Evolutionary conservation across 768 basidiomycete genomes (phyloP), one percentile per base, ranked within the genome.

Genomic region (Mycena rebaudengoi): DNA sequence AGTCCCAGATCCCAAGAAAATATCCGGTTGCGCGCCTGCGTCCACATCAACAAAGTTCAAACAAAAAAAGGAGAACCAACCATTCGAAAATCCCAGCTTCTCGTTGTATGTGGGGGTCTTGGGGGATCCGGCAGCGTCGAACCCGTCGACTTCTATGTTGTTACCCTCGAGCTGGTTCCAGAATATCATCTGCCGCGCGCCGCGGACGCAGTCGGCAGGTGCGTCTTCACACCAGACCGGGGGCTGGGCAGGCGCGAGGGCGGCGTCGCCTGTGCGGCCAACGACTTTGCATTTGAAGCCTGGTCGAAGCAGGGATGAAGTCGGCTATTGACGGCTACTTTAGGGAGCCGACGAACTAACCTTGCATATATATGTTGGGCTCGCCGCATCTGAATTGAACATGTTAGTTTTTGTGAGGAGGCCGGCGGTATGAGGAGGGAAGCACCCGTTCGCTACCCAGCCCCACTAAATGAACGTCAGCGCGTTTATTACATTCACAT

Each of bases 291-390:
- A 83, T 55, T 73, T 71, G 60, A 74, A 79, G n/a, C 64, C 64
- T 65, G 41, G 21, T 13, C n/a, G n/a, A n/a, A n/a, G 33, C 7
- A 28, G n/a, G n/a, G 14, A 39, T 32, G 18, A 50, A 41, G n/a
- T n/a, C n/a, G n/a, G n/a, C n/a, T n/a, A n/a, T n/a, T n/a, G n/a
- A n/a, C n/a, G n/a, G n/a, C n/a, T n/a, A n/a, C n/a, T n/a, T n/a
- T n/a, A n/a, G 28, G 40, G 28, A 23, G 20, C 2, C 12, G n/a
- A n/a, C n/a, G 21, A 4, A 33, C 41, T 23, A 12, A 32, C 74
- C 75, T 32, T 75, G 65, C 80, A 82, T 82, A 64, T 83, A 84
- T 70, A 84, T 84, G 65, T 83, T 83, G 3, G 81, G 78, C 59
- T 78, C 74, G 7, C 82, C 82, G 53, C 82, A 82, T n/a, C n/a